Evolutionary conservation across 805 yeast species (phyloP), one percentile per base, ranked within the genome.

Genomic region (Wickerhamomyces sydowiorum): DNA sequence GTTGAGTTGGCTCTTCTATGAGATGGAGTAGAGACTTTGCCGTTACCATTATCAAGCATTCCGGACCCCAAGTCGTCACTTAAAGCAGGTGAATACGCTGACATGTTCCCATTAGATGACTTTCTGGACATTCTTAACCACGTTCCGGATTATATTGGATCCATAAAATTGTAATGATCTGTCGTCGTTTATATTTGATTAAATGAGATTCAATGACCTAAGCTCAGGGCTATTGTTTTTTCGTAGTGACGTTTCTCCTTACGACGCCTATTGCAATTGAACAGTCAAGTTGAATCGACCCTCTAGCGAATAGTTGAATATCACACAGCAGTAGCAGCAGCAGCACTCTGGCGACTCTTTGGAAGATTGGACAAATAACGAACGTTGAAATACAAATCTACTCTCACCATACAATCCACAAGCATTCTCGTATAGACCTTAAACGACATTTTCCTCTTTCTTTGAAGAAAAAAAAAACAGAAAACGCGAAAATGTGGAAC

Each of bases 281-380:
- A 14, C 25, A 35, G 37, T 35, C 37, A 23, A 15, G 37, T 35
- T 35, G 37, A 35, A 35, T 35, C 37, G 37, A 35, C 37, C 14
- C 9, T 7, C n/a, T 20, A 8, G 19, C n/a, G 29, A 13, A 23
- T 22, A 23, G 21, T 22, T 35, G 28, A 24, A 23, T 23, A 35
- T 20, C 24, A 34, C 24, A 9, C 14, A 2, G 33, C 33, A 18
- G 21, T 5, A 28, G 17, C 30, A 14, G 30, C 17, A 9, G 7
- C 4, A 7, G n/a, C 29, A 27, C 29, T 12, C 10, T 13, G 5
- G 6, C 13, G n/a, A 27, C 14, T 27, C 5, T n/a, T n/a, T n/a
- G n/a, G n/a, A n/a, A n/a, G n/a, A n/a, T n/a, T n/a, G n/a, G n/a
- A 23, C 25, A 10, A 23, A 23, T 23, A 23, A 23, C 25, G 10